Evolutionary conservation across 805 yeast species (phyloP), one percentile per base, ranked within the genome.

Genomic region (Lipomyces chichibuensis): DNA sequence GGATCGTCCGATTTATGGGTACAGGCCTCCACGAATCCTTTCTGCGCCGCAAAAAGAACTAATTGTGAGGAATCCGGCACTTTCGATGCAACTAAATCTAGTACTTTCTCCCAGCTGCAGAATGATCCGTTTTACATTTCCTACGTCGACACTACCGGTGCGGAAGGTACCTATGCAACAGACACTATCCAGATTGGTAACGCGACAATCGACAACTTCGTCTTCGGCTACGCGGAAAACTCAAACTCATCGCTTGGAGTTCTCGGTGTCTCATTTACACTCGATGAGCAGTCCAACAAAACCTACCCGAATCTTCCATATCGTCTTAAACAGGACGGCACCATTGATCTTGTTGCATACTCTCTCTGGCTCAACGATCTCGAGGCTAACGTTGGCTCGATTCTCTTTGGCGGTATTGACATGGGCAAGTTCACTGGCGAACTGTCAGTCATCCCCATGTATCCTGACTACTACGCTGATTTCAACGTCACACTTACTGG

Each of bases 1-100:
- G 95, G 94, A 1, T 88, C 92, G 0, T 83, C 89, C 1, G 95
- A 90, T 74, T 75, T 89, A 57, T 88, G 92, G 91, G 85, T 88
- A 49, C 60, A 61, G n/a, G 60, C 62, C 20, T 29, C 66, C 20
- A n/a, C 52, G 23, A 60, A 71, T 23, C 51, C 59, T 33, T 76
- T 76, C 59, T 60, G n/a, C 66, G 77, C 23, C 73, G 66, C 63
- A 69, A 17, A 6, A 6, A 17, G 23, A 23, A 17, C 43, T 1
- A 32, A 80, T 66, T 77, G 80, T 62, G 62, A 73, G 37, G 52
- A 25, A 32, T 14, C 69, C 46, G 25, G 49, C 20, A 43, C 49
- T 43, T 80, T 78, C 65, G 65, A 75, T 59, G 57, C 72, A 27
- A 62, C 69, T 49, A 51, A 66, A 23, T 77, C 80, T n/a, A 56